Evolutionary conservation across 371 early-diverging fungal genomes (phyloP), one percentile per base, ranked within the genome.

Genomic region (Actinomortierella wolfii): DNA sequence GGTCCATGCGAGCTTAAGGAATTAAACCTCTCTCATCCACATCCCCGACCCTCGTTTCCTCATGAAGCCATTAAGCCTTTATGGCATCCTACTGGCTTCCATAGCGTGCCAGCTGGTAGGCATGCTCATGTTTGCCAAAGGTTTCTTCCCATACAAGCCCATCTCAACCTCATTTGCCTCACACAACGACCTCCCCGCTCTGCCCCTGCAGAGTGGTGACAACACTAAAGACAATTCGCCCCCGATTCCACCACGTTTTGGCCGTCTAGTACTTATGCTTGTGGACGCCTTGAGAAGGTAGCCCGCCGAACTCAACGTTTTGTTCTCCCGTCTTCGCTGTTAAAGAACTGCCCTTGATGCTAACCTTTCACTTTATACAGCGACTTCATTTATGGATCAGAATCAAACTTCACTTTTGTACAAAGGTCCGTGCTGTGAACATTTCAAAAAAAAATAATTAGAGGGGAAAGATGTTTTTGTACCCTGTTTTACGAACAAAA

Each of bases 251-350:
- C 82, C 86, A 29, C 78, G 83, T 55, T 91, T 86, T 74, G 89
- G 89, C 57, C 81, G 89, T 51, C 76, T 93, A 15, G 91, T 92
- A 11, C 79, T 93, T 39, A 84, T 93, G 78, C 81, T 93, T 3
- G 82, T 93, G n/a, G 93, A 92, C 65, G 93, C 93, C 4, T 79
- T 91, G 34, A 55, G 91, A 65, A 85, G 86, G 85, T 88, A 78
- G 52, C 24, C 34, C 34, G 7, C 34, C 34, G 4, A 4, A 6
- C 34, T 11, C 34, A 34, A 34, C 11, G 34, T 11, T 34, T 34
- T 6, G 34, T 11, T 34, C 34, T 6, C 34, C 34, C 7, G 11
- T 34, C 34, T n/a, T n/a, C n/a, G n/a, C n/a, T n/a, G 14, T 2
- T 18, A 20, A 13, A 39, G 6, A 53, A 7, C 17, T 39, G 43